phyloP scores from a whole-genome alignment of 257 asterid genomes.

The Eucommia ulmoides region DNA sequence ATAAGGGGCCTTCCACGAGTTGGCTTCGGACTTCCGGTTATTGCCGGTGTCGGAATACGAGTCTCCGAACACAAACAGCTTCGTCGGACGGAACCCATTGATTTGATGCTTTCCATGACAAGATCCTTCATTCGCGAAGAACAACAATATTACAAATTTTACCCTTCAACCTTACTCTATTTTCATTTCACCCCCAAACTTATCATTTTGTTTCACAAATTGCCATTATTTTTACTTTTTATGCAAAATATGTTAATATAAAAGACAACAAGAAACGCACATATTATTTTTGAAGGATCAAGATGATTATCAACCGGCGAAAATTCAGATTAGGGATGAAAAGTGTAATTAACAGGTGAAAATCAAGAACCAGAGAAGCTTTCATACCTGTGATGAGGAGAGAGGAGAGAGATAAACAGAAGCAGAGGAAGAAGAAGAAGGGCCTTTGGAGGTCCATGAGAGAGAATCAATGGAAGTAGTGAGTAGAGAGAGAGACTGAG shows the following conservation, averaged over 20 bases:
- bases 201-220: too few relatives aligned
- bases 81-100: constrained; percentile 23
- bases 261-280: too few relatives aligned
- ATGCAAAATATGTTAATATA: too few relatives aligned
- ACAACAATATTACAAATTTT: too few relatives aligned
- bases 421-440: constrained; percentile 21
- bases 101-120: constrained; percentile 6
- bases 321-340: neutral
- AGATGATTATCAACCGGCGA: too few relatives aligned
- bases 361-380: neutral
- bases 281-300: too few relatives aligned
- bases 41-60: constrained; percentile 93
- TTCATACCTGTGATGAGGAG: constrained; percentile 29
- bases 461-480: constrained; percentile 2
- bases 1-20: constrained; percentile 71
- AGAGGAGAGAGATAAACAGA: constrained; percentile 8
- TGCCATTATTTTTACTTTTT: too few relatives aligned
- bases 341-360: neutral
- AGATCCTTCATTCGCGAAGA: neutral
- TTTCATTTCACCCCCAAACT: too few relatives aligned
- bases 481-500: neutral
- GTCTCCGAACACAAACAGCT: constrained; percentile 86
- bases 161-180: too few relatives aligned
- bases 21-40: constrained; percentile 31
- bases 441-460: constrained; percentile 29